phyloP scores from a whole-genome alignment of 225 moss, liverwort and hornwort species.

The Lunularia cruciata region DNA sequence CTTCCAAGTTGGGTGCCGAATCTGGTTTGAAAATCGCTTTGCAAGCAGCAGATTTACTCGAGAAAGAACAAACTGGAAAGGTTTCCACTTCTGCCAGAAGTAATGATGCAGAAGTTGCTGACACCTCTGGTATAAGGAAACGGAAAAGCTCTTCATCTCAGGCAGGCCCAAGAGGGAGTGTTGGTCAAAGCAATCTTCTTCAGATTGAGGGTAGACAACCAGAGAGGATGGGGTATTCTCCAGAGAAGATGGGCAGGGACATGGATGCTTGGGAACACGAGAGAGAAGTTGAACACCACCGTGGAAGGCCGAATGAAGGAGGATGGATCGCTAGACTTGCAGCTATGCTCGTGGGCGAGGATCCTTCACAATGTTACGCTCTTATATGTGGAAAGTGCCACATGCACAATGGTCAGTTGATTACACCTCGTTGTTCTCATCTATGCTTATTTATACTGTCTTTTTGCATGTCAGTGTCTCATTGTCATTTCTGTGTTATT shows the following conservation, averaged over 20 bases:
- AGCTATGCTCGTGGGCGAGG: slow-evolving; percentile 99
- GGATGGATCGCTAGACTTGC: slow-evolving; percentile 93
- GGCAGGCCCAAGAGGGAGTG: slow-evolving; percentile 32
- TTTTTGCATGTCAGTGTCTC: not conserved
- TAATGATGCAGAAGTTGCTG: slow-evolving; percentile 37
- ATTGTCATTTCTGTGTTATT: not conserved
- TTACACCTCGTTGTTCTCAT: no score
- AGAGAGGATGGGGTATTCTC: slow-evolving; percentile 26
- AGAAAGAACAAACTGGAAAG: slow-evolving; percentile 59
- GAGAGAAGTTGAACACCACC: slow-evolving; percentile 66
- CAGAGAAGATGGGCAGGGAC: slow-evolving; percentile 39
- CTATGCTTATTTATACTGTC: no score
- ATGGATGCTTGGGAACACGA: slow-evolving; percentile 55
- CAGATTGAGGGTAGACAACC: not conserved
- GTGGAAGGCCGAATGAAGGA: slow-evolving; percentile 63
- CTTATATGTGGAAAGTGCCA: slow-evolving; percentile 89
- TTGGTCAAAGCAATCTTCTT: slow-evolving; percentile 27
- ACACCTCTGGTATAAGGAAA: slow-evolving; percentile 59
- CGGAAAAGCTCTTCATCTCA: slow-evolving; percentile 39
- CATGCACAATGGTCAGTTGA: slow-evolving; percentile 77
- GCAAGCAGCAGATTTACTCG: slow-evolving; percentile 64
- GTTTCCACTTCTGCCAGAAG: slow-evolving; percentile 28
- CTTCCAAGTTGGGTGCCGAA: slow-evolving; percentile 90
- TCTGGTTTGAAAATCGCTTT: slow-evolving; percentile 88
- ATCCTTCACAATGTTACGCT: slow-evolving; percentile 95